Base-by-base conservation (phyloP, 2,329 filamentous ascomycete species). In the Aspergillus caelatus region DNA sequence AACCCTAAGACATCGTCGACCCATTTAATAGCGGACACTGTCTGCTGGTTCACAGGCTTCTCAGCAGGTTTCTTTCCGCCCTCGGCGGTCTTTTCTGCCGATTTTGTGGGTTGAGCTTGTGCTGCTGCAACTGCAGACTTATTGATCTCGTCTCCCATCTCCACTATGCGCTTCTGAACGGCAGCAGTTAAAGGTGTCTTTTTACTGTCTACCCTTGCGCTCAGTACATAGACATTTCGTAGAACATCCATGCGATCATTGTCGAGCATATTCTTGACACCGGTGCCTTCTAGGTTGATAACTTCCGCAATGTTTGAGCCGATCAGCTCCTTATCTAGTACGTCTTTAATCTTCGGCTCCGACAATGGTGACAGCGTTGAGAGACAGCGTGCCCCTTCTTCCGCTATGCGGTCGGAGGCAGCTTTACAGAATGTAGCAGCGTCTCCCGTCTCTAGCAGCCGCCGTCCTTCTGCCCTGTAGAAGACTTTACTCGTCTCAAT, bases 21-120 rank as follows among this genome's bases (percentile, higher is more conserved):
- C 95, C 95, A 99, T 72, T 91, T 92, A 70, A 98, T 91, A 0
- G 95, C 95, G 1, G 93, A 91, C 0, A 88, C 86, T 0, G 95
- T 98, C 73, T 94, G 90, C 75, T 93, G 90, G 32, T 92, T 94
- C 9, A 89, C 81, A 1, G 86, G 81, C 64, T 82, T 85, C 74
- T 70, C 77, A 67, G 71, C 82, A 28, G 79, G 81, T 36, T 85
- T 85, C 23, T 83, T 76, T 62, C 81, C 82, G 8, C 84, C 83
- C 2, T 78, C 84, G 9, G 85, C 84, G 14, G 85, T 81, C 4
- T 82, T 81, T 41, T 76, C 72, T 28, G 48, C 80, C 67, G 61
- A 77, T 75, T 46, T 78, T 69, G 55, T 71, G 67, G 65, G 77
- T 82, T 78, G 88, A 78, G 57, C 84, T 84, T 78, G 86, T 79